Percentiles rank a stretch among this genome's conserved stretches.
phyloP scores from a whole-genome alignment of 495 filamentous ascomycete genomes.

The Annulohypoxylon maeteangense region DNA sequence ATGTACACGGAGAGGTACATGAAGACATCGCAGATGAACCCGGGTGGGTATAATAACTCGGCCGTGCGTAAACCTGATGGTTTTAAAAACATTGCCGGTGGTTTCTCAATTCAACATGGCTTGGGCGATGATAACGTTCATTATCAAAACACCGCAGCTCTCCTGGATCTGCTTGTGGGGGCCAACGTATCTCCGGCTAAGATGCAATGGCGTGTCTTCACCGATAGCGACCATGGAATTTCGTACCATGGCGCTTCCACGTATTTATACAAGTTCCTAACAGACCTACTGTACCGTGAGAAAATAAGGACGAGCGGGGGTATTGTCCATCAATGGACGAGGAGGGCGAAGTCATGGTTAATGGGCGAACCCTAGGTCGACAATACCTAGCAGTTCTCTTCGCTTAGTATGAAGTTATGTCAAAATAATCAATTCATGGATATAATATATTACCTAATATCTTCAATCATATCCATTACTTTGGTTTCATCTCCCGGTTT shows the following conservation, averaged over 20 bases:
- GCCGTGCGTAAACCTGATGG: slow-evolving; percentile 58
- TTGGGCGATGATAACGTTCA: slow-evolving; percentile 71
- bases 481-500: no score
- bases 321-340: slow-evolving; percentile 58
- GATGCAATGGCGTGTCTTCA: slow-evolving; percentile 62
- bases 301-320: slow-evolving; percentile 51
- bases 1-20: slow-evolving; percentile 75
- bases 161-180: slow-evolving; percentile 62
- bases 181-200: slow-evolving; percentile 62
- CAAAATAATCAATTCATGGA: not conserved
- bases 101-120: slow-evolving; percentile 65
- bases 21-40: slow-evolving; percentile 63
- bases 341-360: slow-evolving; percentile 32
- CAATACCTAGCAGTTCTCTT: no score
- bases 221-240: slow-evolving; percentile 66
- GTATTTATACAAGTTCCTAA: slow-evolving; percentile 65
- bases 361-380: not conserved
- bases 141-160: slow-evolving; percentile 65
- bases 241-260: slow-evolving; percentile 54
- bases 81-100: slow-evolving; percentile 64
- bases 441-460: not conserved
- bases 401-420: not conserved
- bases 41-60: slow-evolving; percentile 57
- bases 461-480: no score
- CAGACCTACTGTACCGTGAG: slow-evolving; percentile 59